Base-by-base conservation (phyloP, 805 yeast species). In the Monosporozyma solicola region DNA sequence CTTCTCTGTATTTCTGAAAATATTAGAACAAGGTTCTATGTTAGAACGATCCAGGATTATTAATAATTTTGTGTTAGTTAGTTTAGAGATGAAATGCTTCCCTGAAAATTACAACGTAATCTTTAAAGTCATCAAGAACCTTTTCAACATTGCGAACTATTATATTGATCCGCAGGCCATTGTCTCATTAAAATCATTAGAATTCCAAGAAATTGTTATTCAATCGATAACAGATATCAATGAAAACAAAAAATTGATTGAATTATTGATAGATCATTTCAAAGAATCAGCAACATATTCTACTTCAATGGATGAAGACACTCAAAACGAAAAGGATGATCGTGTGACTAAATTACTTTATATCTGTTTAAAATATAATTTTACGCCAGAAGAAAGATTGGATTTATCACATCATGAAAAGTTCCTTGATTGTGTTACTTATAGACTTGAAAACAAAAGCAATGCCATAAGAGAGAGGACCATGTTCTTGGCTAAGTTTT, bases 401-500 rank as follows among this genome's bases (percentile, higher is more conserved):
- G 44, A 51, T 7, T 50, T 61, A 16, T 55, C 67, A 1, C 54
- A 57, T 33, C 56, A 58, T 43, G 16, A 56, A 1, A 39, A 41
- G 2, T 66, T 67, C 47, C 44, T 68, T 31, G 58, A 65, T 51
- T 61, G 63, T 13, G 61, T 69, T 3, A 67, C 72, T 0, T 57
- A 55, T 35, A 57, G 72, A 25, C 53, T 69, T 25, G 50, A 51
- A 31, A 58, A 64, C 48, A 59, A 61, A 45, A 58, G 60, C 37
- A 32, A 48, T 10, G 41, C 20, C 10, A 53, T 66, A 8, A 57
- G 71, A 35, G 72, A 70, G 47, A 54, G 71, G 15, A 68, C 72
- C 2, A 68, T 67, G 73, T 61, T 51, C 53, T 55, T 69, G 25
- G 71, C 71, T 7, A 69, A 67, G 50, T 41, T 57, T 8, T 52